Percentiles rank a stretch among this genome's conserved stretches.
phyloP scores from a whole-genome alignment of 768 basidiomycete species.

The Russula virescens region DNA sequence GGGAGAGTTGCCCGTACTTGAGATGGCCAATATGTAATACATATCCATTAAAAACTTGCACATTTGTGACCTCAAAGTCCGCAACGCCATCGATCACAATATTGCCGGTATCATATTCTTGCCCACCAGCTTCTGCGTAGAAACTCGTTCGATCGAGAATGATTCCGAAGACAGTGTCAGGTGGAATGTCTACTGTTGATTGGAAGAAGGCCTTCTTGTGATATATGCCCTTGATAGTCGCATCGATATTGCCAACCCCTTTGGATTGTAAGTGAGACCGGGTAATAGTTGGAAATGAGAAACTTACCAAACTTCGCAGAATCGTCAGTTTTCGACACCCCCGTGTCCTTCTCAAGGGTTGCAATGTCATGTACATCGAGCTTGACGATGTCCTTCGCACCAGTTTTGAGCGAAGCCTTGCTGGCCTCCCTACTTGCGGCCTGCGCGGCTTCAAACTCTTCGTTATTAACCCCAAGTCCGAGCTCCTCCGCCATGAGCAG shows the following conservation, averaged over 20 bases:
- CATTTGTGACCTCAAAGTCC: constrained; percentile 91
- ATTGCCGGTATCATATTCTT: constrained; percentile 94
- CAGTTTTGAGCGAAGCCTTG: constrained; percentile 75
- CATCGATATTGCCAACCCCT: constrained; percentile 75
- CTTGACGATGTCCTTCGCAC: constrained; percentile 63
- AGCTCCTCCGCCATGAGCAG: constrained; percentile 96
- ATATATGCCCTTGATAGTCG: constrained; percentile 80
- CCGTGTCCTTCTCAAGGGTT: constrained; percentile 67
- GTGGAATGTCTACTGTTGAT: constrained; percentile 61
- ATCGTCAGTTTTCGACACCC: constrained; percentile 90
- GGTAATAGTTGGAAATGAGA: background rate
- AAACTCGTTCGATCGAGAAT: constrained; percentile 91
- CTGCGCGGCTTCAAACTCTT: constrained; percentile 86
- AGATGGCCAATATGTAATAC: constrained; percentile 88
- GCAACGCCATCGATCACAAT: constrained; percentile 87
- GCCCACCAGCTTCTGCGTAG: constrained; percentile 96
- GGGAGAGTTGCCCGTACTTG: constrained; percentile 77
- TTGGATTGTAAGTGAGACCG: background rate
- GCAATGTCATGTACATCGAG: constrained; percentile 95
- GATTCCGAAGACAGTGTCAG: constrained; percentile 70
- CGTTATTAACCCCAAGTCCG: constrained; percentile 75
- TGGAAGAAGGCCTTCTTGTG: constrained; percentile 66
- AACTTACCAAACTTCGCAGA: constrained; percentile 81
- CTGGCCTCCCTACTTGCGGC: constrained; percentile 86
- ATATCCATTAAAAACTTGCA: constrained; percentile 93